Percentiles rank a stretch among this genome's conserved stretches.
phyloP scores from a whole-genome alignment of 768 basidiomycete species.

The Lactarius psammicola region DNA sequence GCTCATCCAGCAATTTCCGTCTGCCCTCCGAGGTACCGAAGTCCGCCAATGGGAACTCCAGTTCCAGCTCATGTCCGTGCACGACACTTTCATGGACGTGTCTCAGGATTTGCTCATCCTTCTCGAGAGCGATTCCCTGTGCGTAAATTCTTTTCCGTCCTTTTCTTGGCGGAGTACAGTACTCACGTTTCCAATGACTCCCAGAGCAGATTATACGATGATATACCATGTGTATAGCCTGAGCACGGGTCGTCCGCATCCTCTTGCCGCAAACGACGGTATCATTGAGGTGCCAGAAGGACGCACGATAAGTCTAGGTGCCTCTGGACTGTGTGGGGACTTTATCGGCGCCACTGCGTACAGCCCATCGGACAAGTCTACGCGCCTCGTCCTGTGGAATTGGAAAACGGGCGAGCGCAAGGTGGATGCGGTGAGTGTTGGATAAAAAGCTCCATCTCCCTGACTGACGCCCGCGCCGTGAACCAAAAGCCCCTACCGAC shows the following conservation, averaged over 20 bases:
- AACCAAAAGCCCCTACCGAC: neutral
- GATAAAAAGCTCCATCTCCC: neutral
- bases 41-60: conserved; percentile 2
- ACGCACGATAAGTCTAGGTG: neutral
- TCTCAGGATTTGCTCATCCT: conserved; percentile 3
- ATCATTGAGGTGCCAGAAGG: neutral
- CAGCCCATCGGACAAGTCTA: neutral
- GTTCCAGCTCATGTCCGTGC: conserved; percentile 5
- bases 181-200: neutral
- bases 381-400: conserved; percentile 7
- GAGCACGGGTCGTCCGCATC: conserved; percentile 5
- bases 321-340: conserved; percentile 7
- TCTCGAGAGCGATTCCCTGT: conserved; percentile 8
- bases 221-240: neutral
- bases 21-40: neutral
- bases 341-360: neutral
- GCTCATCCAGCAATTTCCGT: conserved; percentile 10
- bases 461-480: neutral
- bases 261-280: conserved; percentile 1
- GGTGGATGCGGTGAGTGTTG: conserved; percentile 4
- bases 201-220: conserved; percentile 1
- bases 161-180: neutral
- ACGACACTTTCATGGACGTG: conserved; percentile 1
- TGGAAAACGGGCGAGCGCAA: conserved; percentile 11
- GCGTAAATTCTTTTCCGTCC: neutral